Conservation (phyloP, 495 filamentous ascomycete genomes). For the Amphirosellinia nigrospora region DNA sequence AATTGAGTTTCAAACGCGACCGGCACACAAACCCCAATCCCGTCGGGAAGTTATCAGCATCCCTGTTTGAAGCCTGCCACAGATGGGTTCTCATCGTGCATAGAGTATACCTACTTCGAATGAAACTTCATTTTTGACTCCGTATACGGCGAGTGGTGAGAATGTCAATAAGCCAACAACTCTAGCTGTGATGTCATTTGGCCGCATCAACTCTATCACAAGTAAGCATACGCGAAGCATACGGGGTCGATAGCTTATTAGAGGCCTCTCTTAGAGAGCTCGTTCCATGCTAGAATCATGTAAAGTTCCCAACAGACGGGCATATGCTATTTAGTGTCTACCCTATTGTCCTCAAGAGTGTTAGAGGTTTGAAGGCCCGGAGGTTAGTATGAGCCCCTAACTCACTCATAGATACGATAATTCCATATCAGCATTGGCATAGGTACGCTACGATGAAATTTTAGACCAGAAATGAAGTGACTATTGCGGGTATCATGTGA, state of each 20-base stretch:
- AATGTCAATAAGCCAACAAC: not conserved
- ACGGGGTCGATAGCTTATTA: not conserved
- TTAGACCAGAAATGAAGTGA: not conserved
- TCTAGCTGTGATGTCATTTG: not conserved
- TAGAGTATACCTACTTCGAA: not conserved
- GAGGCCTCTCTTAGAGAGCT: not conserved
- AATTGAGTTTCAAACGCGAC: not conserved
- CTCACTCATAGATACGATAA: not conserved
- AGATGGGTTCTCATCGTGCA: not conserved
- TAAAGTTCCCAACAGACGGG: no score
- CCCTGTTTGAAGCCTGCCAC: not conserved
- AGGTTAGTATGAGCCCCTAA: not conserved
- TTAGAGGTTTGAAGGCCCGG: not conserved
- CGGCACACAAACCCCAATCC: slow-evolving; percentile 4
- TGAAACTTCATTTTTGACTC: not conserved
- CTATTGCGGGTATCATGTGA: not conserved
- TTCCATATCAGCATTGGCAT: not conserved
- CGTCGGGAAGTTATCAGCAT: not conserved
- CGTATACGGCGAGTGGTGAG: not conserved
- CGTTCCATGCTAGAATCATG: no score
- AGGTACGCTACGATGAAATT: not conserved
- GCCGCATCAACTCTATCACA: not conserved
- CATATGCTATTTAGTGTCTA: no score
- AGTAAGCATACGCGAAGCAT: not conserved
- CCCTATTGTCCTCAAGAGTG: not conserved